Base-by-base conservation (phyloP, 306 rosid genomes). In the Acmispon strigosus region DNA sequence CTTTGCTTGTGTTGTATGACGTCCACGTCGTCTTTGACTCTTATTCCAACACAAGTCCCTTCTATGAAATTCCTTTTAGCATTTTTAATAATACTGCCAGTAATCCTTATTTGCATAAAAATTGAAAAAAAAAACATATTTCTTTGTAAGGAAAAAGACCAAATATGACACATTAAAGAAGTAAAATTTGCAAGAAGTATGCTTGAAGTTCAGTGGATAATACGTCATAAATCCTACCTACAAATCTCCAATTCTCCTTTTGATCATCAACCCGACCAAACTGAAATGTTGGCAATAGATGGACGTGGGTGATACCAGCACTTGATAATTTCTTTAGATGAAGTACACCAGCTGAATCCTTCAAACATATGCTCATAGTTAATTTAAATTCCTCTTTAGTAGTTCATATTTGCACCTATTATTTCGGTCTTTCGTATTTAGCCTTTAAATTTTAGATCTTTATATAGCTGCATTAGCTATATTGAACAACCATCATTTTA, bases 191-290 rank as follows among this genome's bases (percentile, higher is more conserved):
- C 69, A 60, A 16, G 34, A 51, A 43, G 19, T 24, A 61, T 69
- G 66, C 50, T 10, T 3, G 42, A 51, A 81, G 29, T 48, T 66
- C 54, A 47, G 22, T 22, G 36, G 44, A 68, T 64, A 41, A 64
- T 63, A 60, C 22, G 36, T 14, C 62, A 67, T 42, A 54, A 79
- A 60, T 41, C 83, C 80, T 86, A 94, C 98, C 97, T 39, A 82
- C 78, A 72, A 41, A 76, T 73, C 81, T 87, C 97, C 97, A 94
- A 69, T 86, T 89, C 77, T 81, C 89, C 80, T 90, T 94, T 65
- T 79, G 85, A 80, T 94, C 98, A 78, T 84, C 97, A 74, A 94
- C 95, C 36, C 76, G 96, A 9, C 88, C 95, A 87, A 90, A 94
- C 51, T 94, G 98, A 81, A 83, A 94, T 43, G 97, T 69, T 41